phyloP scores from a whole-genome alignment of 1,284 basidiomycete species.

The Dichomitus squalens region DNA sequence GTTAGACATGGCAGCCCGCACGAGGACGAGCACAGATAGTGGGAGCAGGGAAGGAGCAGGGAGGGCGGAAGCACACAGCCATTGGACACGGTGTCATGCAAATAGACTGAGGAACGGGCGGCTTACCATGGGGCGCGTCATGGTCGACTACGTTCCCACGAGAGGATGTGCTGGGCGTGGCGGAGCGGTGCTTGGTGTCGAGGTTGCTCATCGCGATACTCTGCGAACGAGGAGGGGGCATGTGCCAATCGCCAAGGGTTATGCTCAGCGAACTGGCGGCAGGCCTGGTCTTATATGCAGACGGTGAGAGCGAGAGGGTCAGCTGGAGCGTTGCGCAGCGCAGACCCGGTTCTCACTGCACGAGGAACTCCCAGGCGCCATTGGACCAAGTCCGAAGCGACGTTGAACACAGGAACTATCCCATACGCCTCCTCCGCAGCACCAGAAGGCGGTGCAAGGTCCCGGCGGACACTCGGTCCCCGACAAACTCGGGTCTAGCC shows the following conservation, averaged over 20 bases:
- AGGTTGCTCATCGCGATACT: conserved; percentile 21
- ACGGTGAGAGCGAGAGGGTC: conserved; percentile 14
- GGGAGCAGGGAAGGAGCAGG: conserved; percentile 15
- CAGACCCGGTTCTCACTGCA: background rate
- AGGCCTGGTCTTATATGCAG: conserved; percentile 10
- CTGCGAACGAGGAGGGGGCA: background rate
- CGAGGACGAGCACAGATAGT: conserved; percentile 1
- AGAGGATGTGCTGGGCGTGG: conserved; percentile 35
- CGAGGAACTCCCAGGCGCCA: no score
- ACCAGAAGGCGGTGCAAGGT: no score
- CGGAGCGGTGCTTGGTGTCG: conserved; percentile 32
- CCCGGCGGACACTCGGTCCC: no score
- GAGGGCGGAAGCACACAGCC: conserved; percentile 4
- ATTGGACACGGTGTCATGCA: background rate
- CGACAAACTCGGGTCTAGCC: no score
- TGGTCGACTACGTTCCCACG: conserved; percentile 78
- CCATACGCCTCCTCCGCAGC: no score
- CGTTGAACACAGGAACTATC: background rate
- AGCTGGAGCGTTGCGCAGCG: conserved; percentile 19
- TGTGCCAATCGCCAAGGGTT: background rate
- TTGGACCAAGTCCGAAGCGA: no score
- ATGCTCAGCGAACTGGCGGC: background rate
- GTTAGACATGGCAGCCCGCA: conserved; percentile 16
- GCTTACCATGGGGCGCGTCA: conserved; percentile 65
- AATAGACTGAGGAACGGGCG: conserved; percentile 7